Evolutionary conservation across 2,329 filamentous ascomycete species (phyloP), one percentile per base, ranked within the genome.

Genomic region (Xylariaceae sp.): DNA sequence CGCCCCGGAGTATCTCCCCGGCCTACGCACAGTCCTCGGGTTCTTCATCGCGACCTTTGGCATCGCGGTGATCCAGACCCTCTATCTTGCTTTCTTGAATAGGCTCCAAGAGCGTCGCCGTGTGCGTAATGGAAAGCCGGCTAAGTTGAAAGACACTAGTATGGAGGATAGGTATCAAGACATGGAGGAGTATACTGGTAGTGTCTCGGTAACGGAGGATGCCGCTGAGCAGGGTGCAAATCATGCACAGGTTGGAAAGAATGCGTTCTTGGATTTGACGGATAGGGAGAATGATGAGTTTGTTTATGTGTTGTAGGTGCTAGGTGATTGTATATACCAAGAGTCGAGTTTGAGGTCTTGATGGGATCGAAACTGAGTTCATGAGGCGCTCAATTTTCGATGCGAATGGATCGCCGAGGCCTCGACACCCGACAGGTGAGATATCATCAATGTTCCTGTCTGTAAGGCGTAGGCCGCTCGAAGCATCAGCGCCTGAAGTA

Each of bases 251-350:
- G 59, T 77, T 11, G 78, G 77, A 6, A 69, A 74, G 12, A 72
- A 77, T 46, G 76, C 75, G 0, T 80, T 79, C 47, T 58, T 75
- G 53, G 83, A 87, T 63, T 52, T 85, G 59, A 86, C 83, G 1
- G 84, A 87, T 62, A 67, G 75, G n/a, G 68, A 84, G 68, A 87
- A 87, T 57, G 81, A 87, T 48, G 82, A 86, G 61, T 86, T 86
- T 68, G 73, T 84, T 1, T 59, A 59, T 19, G 43, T 59, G 17
- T 30, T 59, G 31, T 59, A 45, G 46, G 22, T 27, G 22, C 4
- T 27, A 27, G 22, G n/a, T n/a, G n/a, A n/a, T 27, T 27, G 22
- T 27, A 27, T 27, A 27, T 7, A 27, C 7, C 4, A 7, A 27
- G 22, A 27, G 22, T 27, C 22, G 22, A 27, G 7, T 27, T 27